Conservation (phyloP, 2,329 filamentous ascomycete species). For the Trichoderma semiorbis region DNA sequence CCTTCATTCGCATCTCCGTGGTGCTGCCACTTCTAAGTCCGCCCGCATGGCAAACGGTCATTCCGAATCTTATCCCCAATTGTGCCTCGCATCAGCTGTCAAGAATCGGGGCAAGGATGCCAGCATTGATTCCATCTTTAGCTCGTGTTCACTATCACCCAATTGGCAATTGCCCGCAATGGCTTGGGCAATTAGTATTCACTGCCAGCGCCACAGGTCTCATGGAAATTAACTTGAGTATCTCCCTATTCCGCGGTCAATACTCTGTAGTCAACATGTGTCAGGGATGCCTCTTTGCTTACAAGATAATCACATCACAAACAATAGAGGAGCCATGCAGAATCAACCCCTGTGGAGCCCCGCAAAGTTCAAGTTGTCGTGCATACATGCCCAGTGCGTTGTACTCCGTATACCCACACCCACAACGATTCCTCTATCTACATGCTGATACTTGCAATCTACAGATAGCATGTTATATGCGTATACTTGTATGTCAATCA, state of each 20-base stretch:
- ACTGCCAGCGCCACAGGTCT: background rate
- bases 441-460: background rate
- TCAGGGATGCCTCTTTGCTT: background rate
- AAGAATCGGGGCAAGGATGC: background rate
- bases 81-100: background rate
- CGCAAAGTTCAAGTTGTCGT: background rate
- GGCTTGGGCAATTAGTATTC: background rate
- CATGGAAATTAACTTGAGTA: background rate
- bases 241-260: background rate
- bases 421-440: background rate
- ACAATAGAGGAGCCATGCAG: background rate
- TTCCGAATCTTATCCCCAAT: background rate
- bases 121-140: background rate
- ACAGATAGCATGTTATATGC: background rate
- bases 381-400: background rate
- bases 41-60: background rate
- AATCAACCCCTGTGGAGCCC: background rate
- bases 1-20: background rate
- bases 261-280: background rate
- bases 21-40: background rate
- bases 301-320: background rate
- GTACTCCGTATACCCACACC: background rate
- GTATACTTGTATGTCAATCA: background rate
- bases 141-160: background rate
- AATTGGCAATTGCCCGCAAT: background rate